Conservation (phyloP, 345 rosid species). For the Hypericum androsaemum region DNA sequence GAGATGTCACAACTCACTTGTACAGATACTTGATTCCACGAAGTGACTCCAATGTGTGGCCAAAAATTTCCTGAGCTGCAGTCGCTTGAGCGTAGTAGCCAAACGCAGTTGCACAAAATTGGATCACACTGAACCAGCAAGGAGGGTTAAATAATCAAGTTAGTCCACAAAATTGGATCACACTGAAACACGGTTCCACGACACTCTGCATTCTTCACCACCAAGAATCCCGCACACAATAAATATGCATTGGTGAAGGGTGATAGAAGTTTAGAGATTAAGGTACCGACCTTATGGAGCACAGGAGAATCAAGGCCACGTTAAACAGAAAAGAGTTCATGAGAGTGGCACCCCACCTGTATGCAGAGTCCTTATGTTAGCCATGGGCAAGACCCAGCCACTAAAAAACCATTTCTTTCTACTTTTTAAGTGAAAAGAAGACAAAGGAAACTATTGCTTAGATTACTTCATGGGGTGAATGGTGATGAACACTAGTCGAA, state of each 20-base stretch:
- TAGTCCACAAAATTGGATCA: no score
- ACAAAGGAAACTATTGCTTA: neutral
- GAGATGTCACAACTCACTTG: conserved; percentile 48
- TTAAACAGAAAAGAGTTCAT: conserved; percentile 99
- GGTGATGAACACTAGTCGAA: conserved; percentile 75
- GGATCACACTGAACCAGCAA: conserved; percentile 71
- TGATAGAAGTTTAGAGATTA: conserved; percentile 3
- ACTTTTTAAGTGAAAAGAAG: conserved; percentile 9
- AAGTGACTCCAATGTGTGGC: conserved; percentile 95
- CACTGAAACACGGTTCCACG: no score
- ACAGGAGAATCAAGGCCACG: conserved; percentile 86
- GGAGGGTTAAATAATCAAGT: neutral
- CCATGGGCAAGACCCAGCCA: no score
- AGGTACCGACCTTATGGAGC: conserved; percentile 69
- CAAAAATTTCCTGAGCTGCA: conserved; percentile 96
- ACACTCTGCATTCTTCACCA: no score
- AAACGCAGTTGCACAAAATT: conserved; percentile 88
- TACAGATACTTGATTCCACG: conserved; percentile 85
- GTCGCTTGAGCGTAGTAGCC: conserved; percentile 99
- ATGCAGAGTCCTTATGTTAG: conserved; percentile 8
- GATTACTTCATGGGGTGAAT: conserved; percentile 97
- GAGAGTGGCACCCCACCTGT: conserved; percentile 98
- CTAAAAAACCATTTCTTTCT: neutral
- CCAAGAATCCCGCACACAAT: neutral
- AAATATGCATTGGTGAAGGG: neutral